Conservation (phyloP, 192 early-diverging fungal species). For the Rhizophagus prolifer region DNA sequence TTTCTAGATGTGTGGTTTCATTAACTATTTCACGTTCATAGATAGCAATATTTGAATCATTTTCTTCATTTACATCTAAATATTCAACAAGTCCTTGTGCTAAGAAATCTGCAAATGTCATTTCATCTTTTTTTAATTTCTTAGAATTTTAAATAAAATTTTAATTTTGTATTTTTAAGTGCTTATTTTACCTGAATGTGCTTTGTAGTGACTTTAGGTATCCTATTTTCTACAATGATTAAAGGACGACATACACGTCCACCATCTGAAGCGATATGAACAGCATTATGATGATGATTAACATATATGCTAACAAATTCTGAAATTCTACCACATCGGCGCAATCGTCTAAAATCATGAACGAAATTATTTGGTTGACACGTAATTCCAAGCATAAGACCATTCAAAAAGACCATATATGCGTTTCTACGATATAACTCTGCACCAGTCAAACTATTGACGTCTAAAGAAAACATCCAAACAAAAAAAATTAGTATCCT, state of each 20-base stretch:
- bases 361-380: conserved; percentile 85
- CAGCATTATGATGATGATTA: conserved; percentile 75
- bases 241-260: conserved; percentile 95
- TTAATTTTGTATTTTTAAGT: neutral
- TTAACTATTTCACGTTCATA: conserved; percentile 83
- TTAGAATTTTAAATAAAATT: neutral
- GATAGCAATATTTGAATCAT: conserved; percentile 91
- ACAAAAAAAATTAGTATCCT: neutral
- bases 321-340: conserved; percentile 84
- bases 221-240: conserved; percentile 88
- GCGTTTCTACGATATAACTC: conserved; percentile 81
- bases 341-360: conserved; percentile 76
- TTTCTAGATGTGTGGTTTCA: conserved; percentile 93
- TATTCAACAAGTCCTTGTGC: conserved; percentile 90
- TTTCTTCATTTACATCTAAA: conserved; percentile 97
- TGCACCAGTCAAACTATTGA: conserved; percentile 80
- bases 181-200: conserved; percentile 57
- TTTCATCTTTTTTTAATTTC: conserved; percentile 50
- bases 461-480: conserved; percentile 49
- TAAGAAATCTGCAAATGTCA: conserved; percentile 91
- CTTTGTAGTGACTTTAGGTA: conserved; percentile 60
- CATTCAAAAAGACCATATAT: conserved; percentile 92
- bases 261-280: conserved; percentile 91
- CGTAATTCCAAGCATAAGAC: conserved; percentile 87
- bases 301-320: conserved; percentile 90